phyloP scores from a whole-genome alignment of 306 rosid species.

The Malus sieversii region DNA sequence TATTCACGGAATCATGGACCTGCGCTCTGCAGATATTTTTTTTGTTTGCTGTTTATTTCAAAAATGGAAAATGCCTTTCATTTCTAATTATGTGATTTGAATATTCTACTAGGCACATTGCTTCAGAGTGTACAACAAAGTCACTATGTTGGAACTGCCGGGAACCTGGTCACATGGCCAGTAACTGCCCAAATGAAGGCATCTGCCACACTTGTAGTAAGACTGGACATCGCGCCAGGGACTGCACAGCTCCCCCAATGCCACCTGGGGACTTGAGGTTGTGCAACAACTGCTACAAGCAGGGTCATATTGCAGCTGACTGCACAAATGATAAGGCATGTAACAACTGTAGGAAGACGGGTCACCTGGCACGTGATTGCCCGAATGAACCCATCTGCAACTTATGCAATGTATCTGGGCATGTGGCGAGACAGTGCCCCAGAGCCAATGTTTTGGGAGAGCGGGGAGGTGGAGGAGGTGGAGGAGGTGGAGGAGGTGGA shows the following conservation, averaged over 20 bases:
- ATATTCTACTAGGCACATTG: constrained; percentile 67
- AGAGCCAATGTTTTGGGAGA: constrained; percentile 56
- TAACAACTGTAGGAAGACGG: constrained; percentile 94
- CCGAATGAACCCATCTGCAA: constrained; percentile 92
- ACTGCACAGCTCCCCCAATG: constrained; percentile 73
- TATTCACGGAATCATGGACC: background rate
- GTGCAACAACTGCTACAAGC: constrained; percentile 98
- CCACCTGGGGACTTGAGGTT: constrained; percentile 89
- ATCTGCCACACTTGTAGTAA: constrained; percentile 98
- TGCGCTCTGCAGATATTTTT: background rate
- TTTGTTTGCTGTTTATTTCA: background rate
- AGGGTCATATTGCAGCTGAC: constrained; percentile 93
- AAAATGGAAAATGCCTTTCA: background rate
- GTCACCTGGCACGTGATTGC: constrained; percentile 97
- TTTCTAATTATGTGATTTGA: background rate
- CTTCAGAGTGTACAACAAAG: constrained; percentile 90
- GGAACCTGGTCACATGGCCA: constrained; percentile 98
- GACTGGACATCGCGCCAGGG: constrained; percentile 92
- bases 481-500: constrained; percentile 10
- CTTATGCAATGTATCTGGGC: constrained; percentile 92
- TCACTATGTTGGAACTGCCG: constrained; percentile 97
- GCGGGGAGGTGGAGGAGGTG: constrained; percentile 31
- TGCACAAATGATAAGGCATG: constrained; percentile 99
- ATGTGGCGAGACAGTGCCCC: constrained; percentile 86
- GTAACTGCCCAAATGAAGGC: constrained; percentile 85